These are phyloP conservation scores for Penicillium sp. DNA, from an alignment of 2,329 filamentous ascomycete genomes.

Conservation along the genomic window DNA sequence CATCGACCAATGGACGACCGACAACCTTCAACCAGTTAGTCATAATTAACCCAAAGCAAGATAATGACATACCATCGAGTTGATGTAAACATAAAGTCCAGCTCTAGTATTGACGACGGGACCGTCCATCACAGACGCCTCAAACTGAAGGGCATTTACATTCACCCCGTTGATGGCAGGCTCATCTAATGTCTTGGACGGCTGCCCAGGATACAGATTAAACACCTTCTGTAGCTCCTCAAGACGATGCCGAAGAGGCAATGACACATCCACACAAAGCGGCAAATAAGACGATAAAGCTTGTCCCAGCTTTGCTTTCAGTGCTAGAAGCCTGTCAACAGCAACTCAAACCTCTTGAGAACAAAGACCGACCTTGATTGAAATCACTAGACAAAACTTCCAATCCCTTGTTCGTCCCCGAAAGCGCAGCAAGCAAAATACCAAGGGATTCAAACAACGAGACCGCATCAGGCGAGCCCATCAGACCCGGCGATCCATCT, in stretches of 20 bases:
- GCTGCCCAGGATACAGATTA: conserved; percentile 43
- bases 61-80: conserved; percentile 63
- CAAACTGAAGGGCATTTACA: conserved; percentile 54
- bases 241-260: conserved; percentile 41
- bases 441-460: conserved; percentile 46
- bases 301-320: conserved; percentile 41
- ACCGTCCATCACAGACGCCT: conserved; percentile 62
- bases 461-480: conserved; percentile 40
- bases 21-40: conserved; percentile 63
- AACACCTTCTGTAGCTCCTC: conserved; percentile 46
- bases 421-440: conserved; percentile 43
- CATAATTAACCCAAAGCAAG: background rate
- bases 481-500: conserved; percentile 27
- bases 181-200: conserved; percentile 46
- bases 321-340: conserved; percentile 24
- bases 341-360: background rate
- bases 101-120: conserved; percentile 75
- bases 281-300: conserved; percentile 44
- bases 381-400: conserved; percentile 38
- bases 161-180: conserved; percentile 45
- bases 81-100: conserved; percentile 82
- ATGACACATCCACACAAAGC: conserved; percentile 42
- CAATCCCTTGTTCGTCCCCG: conserved; percentile 38
- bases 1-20: conserved; percentile 80
- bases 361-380: conserved; percentile 32